phyloP scores from a whole-genome alignment of 768 basidiomycete genomes.

The Pisolithus marmoratus region DNA sequence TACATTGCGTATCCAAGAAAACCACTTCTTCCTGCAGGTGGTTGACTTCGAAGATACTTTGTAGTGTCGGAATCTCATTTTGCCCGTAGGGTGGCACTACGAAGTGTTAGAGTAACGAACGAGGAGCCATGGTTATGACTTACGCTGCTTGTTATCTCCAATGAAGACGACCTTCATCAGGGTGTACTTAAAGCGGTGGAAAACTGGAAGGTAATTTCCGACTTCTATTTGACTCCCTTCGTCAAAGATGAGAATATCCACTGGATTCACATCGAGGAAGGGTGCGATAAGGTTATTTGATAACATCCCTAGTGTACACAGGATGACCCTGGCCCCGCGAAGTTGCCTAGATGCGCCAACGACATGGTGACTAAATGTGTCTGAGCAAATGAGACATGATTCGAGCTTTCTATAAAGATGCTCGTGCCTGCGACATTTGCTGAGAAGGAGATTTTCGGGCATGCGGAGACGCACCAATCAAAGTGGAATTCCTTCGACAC shows the following conservation, averaged over 20 bases:
- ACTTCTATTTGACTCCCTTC: conserved; percentile 37
- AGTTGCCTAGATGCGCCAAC: not conserved
- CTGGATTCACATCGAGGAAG: conserved; percentile 26
- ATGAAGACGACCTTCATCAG: conserved; percentile 26
- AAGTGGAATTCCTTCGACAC: conserved; percentile 43
- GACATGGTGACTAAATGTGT: too few species aligned
- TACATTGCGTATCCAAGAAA: conserved; percentile 73
- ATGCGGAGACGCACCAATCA: conserved; percentile 32
- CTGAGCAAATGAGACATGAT: too few species aligned
- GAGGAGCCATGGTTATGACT: not conserved
- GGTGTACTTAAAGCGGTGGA: conserved; percentile 10
- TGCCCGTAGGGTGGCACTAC: conserved; percentile 76
- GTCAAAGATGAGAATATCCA: conserved; percentile 34
- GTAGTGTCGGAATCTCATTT: conserved; percentile 57
- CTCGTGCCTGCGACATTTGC: conserved; percentile 37
- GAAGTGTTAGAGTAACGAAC: not conserved
- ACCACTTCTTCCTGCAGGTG: conserved; percentile 46
- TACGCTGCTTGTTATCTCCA: conserved; percentile 36
- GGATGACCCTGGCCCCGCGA: conserved; percentile 32
- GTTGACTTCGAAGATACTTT: conserved; percentile 68
- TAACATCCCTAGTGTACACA: conserved; percentile 47
- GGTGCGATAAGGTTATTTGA: conserved; percentile 17
- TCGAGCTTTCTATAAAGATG: conserved; percentile 33
- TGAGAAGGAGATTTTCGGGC: not conserved
- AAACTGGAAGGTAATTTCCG: conserved; percentile 28